Base-by-base conservation (phyloP, 495 filamentous ascomycete genomes). In the Xylaria castorea region DNA sequence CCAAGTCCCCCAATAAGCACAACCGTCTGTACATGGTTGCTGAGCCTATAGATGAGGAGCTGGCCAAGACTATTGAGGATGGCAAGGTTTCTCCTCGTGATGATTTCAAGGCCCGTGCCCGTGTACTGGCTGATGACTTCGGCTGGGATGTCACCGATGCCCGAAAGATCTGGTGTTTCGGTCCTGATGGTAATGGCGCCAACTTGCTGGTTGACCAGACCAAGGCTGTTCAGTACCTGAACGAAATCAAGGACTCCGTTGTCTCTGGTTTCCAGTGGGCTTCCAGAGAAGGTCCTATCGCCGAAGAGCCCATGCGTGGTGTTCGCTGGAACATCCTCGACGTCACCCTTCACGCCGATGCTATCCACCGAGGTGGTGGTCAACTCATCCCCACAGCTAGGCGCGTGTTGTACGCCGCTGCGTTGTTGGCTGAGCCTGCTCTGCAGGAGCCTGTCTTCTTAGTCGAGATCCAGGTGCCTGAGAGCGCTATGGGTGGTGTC, bases 1-100 rank as follows among this genome's bases (percentile, higher is more conserved):
- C 96, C 80, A 99, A 99, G 89, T 99, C 96, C 14, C 96, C 96
- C 85, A 99, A 99, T 90, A 99, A 99, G 93, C 96, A 99, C 92
- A 99, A 99, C 87, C 94, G 96, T 91, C 89, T 99, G 22, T 99
- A 98, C 88, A 88, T 99, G 82, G 90, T 88, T 80, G 96, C 96
- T 72, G 82, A 93, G 84, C 97, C 96, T 71, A 86, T 99, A 53
- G 90, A 88, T 12, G 96, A 99, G 87, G 96, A 98, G 73, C 91
- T 98, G 66, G 87, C 92, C 73, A 90, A 90, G 77, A 93, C 91
- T 79, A 99, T 99, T 76, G 96, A 99, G 88, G 76, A 83, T 60
- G 96, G 97, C 87, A 94, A 92, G 87, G 95, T 99, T 85, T 85
- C 83, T 79, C 95, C 97, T 73, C 94, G 97, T 88, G 96, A 99